Base-by-base conservation (phyloP, 2,329 filamentous ascomycete genomes). In the Trichoderma afroharzianum region DNA sequence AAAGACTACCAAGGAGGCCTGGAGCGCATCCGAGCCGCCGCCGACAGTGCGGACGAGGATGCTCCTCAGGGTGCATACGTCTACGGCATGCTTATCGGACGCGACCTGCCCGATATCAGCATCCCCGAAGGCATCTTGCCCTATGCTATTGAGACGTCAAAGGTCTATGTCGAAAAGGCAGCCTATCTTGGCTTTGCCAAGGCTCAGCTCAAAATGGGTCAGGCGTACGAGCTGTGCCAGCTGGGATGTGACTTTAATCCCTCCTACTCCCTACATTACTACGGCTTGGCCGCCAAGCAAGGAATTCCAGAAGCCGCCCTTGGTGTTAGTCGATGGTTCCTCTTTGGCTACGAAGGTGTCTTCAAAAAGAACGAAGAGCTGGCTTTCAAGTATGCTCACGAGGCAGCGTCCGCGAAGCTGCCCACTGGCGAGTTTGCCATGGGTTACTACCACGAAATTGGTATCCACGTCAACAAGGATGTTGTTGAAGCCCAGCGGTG, bases 401-500 rank as follows among this genome's bases (percentile, higher is more conserved):
- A 95, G 75, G 96, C 96, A 12, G 95, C 96, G 9, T 86, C 89
- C 64, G 88, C 90, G 50, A 94, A 94, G 70, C 87, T 98, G 63
- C 87, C 94, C 0, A 98, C 95, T 0, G 96, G 95, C 63, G 94
- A 98, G 80, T 99, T 99, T 78, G 96, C 96, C 30, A 89, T 99
- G 85, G 95, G 95, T 12, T 99, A 99, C 82, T 99, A 98, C 83
- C 90, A 96, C 79, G 96, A 99, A 80, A 97, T 99, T 76, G 96
- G 96, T 75, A 97, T 99, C 79, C 91, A 94, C 78, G 92, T 97
- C 28, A 88, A 90, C n/a, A 92, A 93, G 74, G 93, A 95, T 79
- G 83, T 98, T 55, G 88, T 90, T 63, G 93, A 96, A 79, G 95
- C 96, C 1, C 87, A 92, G 74, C 90, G 87, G 74, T 99, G 96